phyloP scores from a whole-genome alignment of 1,139 yeast species.

The Blastobotrys elegans region DNA sequence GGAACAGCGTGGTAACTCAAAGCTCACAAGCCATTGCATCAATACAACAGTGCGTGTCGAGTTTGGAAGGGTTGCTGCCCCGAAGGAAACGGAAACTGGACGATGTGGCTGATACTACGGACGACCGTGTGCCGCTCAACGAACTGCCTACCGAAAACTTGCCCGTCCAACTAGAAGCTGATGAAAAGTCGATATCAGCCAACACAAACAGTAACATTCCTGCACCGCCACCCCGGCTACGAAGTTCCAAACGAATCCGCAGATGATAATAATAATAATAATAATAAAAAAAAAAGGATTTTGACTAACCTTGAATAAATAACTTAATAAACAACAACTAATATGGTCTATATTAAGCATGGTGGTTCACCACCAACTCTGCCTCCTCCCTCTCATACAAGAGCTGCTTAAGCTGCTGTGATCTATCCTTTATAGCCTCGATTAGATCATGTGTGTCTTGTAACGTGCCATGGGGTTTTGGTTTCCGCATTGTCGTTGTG shows the following conservation, averaged over 20 bases:
- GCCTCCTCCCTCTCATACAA: conserved; percentile 1
- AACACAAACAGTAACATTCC: background rate
- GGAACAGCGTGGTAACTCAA: conserved; percentile 7
- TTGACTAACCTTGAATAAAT: too few species aligned
- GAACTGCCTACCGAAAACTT: conserved; percentile 13
- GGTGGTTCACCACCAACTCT: too few species aligned
- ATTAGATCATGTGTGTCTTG: conserved; percentile 18
- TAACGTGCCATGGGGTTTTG: conserved; percentile 7
- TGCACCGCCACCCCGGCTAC: background rate
- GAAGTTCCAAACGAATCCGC: conserved; percentile 3
- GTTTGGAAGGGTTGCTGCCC: background rate
- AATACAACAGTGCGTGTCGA: conserved; percentile 2
- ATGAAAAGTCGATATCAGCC: conserved; percentile 1
- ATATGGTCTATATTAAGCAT: background rate
- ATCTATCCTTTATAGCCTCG: conserved; percentile 22
- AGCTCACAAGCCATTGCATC: background rate
- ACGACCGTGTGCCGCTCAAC: conserved; percentile 11
- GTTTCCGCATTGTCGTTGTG: conserved; percentile 10
- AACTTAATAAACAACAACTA: background rate
- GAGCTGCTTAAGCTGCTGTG: conserved; percentile 21
- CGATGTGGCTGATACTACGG: conserved; percentile 1
- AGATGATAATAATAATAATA: background rate
- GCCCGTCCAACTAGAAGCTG: background rate
- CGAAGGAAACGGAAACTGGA: conserved; percentile 2
- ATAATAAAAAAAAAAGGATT: conserved; percentile 5